Base-by-base conservation (phyloP, 495 filamentous ascomycete genomes). In the Daldinia caldariorum region DNA sequence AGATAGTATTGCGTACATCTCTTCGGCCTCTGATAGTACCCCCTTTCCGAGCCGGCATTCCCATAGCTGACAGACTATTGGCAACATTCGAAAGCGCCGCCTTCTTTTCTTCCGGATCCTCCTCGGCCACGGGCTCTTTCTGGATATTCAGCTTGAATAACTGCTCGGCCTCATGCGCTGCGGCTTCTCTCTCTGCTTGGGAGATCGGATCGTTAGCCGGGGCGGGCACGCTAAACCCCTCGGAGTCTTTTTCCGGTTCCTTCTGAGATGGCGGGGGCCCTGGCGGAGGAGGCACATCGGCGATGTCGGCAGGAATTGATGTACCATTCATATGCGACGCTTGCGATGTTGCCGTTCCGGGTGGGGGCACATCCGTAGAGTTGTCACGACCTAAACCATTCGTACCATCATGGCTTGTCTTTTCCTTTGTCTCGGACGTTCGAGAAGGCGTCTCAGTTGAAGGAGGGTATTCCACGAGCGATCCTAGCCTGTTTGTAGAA, bases 111-210 rank as follows among this genome's bases (percentile, higher is more conserved):
- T 97, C 93, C 60, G 84, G 88, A 70, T 94, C 92, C 76, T 98
- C 95, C 79, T 99, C 95, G 20, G 89, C 89, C 61, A 99, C 96
- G 1, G 97, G 94, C 64, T 96, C 91, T 69, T 93, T 94, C 67
- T 92, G 86, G 68, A 99, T 99, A 65, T 90, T 95, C 29, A 99
- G 82, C 77, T 95, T 98, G 80, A 97, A 91, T 61, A 90, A 84
- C 54, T 92, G 90, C 39, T 92, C 91, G 60, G 77, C 79, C 77
- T 89, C 83, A 66, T 79, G 87, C 57, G 80, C 83, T 22, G 88
- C 83, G 43, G 92, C 92, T 79, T 96, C 93, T 70, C 86, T 88
- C 77, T 97, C 85, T 12, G 93, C 94, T 73, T 90, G 89, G 14
- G 91, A 90, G 56, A 96, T 97, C 26, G 94, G 91, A 75, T 97